A percentile compares a stretch with the other conserved stretches of the same genome.
phyloP scores from a whole-genome alignment of 768 basidiomycete species.

The Pleurotus tuoliensis region DNA sequence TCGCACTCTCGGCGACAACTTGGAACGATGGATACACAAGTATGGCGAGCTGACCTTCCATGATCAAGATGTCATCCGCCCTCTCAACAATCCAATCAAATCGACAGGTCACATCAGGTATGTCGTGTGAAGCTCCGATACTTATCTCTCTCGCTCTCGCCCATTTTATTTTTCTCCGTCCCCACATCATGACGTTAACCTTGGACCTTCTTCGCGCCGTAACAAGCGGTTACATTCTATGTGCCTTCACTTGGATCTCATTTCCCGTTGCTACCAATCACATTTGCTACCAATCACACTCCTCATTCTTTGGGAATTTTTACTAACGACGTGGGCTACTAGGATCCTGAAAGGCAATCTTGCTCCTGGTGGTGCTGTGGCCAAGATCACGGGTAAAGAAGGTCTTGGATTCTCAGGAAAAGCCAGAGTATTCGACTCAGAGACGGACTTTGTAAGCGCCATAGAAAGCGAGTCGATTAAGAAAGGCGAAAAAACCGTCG shows the following conservation, averaged over 20 bases:
- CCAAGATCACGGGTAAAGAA: constrained; percentile 96
- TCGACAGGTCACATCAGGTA: constrained; percentile 86
- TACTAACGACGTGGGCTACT: constrained; percentile 6
- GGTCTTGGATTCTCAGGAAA: constrained; percentile 86
- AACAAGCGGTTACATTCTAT: constrained; percentile 8
- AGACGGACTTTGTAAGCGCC: constrained; percentile 83
- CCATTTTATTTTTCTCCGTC: constrained; percentile 3
- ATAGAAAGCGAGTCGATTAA: constrained; percentile 87
- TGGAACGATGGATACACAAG: constrained; percentile 83
- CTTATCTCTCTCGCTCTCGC: not conserved
- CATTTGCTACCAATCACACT: not conserved
- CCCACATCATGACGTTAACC: constrained; percentile 11
- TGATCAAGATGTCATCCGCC: constrained; percentile 83
- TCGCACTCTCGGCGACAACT: constrained; percentile 84
- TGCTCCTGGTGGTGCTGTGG: constrained; percentile 93
- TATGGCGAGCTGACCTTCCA: constrained; percentile 68
- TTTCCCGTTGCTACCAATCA: not conserved
- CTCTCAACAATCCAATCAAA: constrained; percentile 86
- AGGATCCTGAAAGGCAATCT: constrained; percentile 91
- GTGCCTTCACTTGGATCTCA: not conserved
- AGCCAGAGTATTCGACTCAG: constrained; percentile 89
- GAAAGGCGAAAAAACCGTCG: constrained; percentile 95
- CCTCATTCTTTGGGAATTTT: constrained; percentile 5
- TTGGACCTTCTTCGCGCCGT: constrained; percentile 1
- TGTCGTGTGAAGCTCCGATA: constrained; percentile 3